A percentile compares a stretch with the other conserved stretches of the same genome.
Evolutionary conservation across 306 rosid genomes (phyloP).

Genomic region (Sesbania bispinosa): DNA sequence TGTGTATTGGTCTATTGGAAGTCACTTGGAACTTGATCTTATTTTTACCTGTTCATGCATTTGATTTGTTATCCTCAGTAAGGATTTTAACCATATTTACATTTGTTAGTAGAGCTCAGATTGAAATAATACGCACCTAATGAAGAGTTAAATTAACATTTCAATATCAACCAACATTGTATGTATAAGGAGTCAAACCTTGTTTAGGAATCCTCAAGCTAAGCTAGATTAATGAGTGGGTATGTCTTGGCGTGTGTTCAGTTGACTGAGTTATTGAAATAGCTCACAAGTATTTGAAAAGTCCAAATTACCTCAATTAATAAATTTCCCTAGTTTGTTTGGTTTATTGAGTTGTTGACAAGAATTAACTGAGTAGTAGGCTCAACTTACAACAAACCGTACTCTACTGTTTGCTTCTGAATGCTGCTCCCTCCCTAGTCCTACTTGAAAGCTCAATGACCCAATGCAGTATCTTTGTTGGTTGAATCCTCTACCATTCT

Average conservation of each 20-base stretch:
- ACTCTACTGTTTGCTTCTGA: not conserved
- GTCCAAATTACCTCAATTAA: not conserved
- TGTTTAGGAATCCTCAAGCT: not conserved
- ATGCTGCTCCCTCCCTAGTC: not conserved
- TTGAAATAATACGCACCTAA: not conserved
- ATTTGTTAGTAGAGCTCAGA: not conserved
- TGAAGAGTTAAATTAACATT: constrained; percentile 12
- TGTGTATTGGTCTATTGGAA: constrained; percentile 21
- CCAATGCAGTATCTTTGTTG: not conserved
- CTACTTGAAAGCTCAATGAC: not conserved
- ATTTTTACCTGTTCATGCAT: not conserved
- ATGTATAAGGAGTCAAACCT: not conserved
- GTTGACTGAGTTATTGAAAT: not conserved
- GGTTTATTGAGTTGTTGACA: not conserved
- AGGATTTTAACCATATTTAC: not conserved
- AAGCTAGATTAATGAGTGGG: not conserved
- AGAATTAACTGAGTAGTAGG: not conserved
- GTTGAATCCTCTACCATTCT: no score
- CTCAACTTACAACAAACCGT: not conserved
- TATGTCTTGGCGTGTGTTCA: no score
- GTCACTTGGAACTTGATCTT: constrained; percentile 2
- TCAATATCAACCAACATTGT: not conserved
- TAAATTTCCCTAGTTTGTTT: not conserved
- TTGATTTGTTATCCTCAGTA: not conserved
- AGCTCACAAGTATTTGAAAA: not conserved